These are phyloP conservation scores for Panaeolus papilionaceus DNA, from an alignment of 768 basidiomycete species.

Conservation along the genomic window DNA sequence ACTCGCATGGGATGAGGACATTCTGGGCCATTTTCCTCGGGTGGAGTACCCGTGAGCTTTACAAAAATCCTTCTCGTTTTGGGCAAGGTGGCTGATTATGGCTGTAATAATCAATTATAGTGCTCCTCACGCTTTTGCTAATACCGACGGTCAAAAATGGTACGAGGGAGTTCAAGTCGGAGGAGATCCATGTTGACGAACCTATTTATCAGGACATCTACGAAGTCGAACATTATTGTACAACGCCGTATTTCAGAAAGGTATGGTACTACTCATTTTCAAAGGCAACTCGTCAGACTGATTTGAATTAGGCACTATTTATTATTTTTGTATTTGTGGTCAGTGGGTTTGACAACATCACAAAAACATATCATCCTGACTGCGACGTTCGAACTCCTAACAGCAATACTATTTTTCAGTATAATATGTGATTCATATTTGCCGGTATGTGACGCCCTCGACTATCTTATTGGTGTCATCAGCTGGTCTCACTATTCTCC, in stretches of 20 bases:
- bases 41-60: slow-evolving; percentile 1
- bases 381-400: neutral
- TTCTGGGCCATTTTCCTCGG: slow-evolving; percentile 8
- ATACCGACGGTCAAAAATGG: neutral
- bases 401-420: slow-evolving; percentile 1
- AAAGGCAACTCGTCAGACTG: neutral
- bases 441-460: neutral
- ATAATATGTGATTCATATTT: neutral
- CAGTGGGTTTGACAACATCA: neutral
- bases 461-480: neutral
- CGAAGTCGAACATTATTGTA: neutral
- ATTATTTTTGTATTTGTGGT: slow-evolving; percentile 11
- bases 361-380: neutral
- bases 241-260: slow-evolving; percentile 1
- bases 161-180: neutral
- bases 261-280: neutral
- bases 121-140: neutral
- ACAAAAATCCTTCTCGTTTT: neutral
- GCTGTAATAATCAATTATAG: neutral
- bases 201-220: neutral
- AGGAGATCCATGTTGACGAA: neutral
- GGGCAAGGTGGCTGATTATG: neutral
- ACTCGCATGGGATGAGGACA: neutral
- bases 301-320: slow-evolving; percentile 1
- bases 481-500: neutral